Evolutionary conservation across 352 stramenopile species (phyloP).

Genomic region (Phytopythium vexans): DNA sequence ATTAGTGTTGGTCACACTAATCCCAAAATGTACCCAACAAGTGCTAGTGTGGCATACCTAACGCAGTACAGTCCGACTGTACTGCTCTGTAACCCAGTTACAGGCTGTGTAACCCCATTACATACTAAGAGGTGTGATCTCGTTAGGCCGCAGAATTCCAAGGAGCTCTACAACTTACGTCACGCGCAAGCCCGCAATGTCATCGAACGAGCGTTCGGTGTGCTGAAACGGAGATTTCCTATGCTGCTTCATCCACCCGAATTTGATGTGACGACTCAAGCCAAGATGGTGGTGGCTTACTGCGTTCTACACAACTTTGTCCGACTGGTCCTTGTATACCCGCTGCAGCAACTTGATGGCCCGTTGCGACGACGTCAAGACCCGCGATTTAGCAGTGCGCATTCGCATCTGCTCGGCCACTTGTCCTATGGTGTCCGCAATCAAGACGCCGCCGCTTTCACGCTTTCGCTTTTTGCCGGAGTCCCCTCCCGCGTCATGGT

Average conservation of each 20-base stretch:
- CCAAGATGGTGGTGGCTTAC: constrained; percentile 10
- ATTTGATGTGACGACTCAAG: constrained; percentile 7
- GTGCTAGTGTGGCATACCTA: no score
- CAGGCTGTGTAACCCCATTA: no score
- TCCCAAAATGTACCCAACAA: no score
- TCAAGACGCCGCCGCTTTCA: constrained; percentile 2
- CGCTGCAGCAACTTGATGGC: constrained; percentile 3
- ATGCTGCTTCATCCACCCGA: constrained; percentile 4
- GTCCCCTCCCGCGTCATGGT: no score
- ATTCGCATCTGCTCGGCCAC: constrained; percentile 3
- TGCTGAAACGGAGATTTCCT: no score
- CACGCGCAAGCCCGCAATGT: constrained; percentile 16
- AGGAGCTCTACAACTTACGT: constrained; percentile 16
- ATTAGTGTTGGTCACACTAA: no score
- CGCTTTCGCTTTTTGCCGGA: neutral
- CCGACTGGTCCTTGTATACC: no score
- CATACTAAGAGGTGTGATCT: no score
- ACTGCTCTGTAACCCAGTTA: no score
- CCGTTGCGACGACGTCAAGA: neutral
- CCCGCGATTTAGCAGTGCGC: neutral
- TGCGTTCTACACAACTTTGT: no score
- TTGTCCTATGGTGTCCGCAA: neutral
- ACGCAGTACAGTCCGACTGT: no score
- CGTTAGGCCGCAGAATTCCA: constrained; percentile 13
- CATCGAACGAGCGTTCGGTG: constrained; percentile 13